A percentile compares a stretch with the other conserved stretches of the same genome.
Conservation (phyloP, 2,329 filamentous ascomycete genomes). For the Beauveria sp. region DNA sequence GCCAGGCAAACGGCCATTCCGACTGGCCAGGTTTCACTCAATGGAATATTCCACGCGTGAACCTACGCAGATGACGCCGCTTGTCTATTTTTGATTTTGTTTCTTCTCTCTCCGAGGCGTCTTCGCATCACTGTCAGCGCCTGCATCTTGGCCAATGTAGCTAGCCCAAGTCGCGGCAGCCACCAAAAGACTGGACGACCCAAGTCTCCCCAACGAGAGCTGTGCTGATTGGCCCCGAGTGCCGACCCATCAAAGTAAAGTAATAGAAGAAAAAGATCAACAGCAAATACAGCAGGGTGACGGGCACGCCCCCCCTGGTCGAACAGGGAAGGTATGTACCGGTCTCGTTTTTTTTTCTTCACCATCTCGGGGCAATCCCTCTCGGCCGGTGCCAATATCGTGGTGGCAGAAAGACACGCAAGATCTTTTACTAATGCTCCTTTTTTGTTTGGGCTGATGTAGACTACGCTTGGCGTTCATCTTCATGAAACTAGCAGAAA, state of each 20-base stretch:
- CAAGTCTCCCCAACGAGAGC: not conserved
- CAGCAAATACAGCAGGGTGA: not conserved
- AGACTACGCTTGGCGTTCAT: no score
- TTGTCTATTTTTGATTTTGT: not conserved
- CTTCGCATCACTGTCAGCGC: no score
- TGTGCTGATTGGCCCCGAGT: constrained; percentile 6
- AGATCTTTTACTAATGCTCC: no score
- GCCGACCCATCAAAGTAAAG: not conserved
- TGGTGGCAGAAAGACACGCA: not conserved
- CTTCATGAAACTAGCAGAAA: no score
- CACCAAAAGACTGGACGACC: not conserved
- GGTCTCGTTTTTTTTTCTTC: not conserved
- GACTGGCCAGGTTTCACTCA: not conserved
- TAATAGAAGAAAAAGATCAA: not conserved
- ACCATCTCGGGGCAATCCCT: not conserved
- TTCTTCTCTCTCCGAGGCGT: no score
- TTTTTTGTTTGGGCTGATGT: no score
- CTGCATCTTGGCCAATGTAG: not conserved
- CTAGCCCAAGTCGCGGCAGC: no score
- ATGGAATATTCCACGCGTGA: constrained; percentile 1
- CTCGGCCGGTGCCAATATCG: not conserved
- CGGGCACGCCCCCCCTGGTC: not conserved
- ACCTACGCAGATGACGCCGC: constrained; percentile 2
- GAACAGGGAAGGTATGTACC: not conserved
- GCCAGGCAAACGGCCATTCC: not conserved